These are phyloP conservation scores for Jackrogersella minutella DNA, from an alignment of 495 filamentous ascomycete species.

Conservation along the genomic window DNA sequence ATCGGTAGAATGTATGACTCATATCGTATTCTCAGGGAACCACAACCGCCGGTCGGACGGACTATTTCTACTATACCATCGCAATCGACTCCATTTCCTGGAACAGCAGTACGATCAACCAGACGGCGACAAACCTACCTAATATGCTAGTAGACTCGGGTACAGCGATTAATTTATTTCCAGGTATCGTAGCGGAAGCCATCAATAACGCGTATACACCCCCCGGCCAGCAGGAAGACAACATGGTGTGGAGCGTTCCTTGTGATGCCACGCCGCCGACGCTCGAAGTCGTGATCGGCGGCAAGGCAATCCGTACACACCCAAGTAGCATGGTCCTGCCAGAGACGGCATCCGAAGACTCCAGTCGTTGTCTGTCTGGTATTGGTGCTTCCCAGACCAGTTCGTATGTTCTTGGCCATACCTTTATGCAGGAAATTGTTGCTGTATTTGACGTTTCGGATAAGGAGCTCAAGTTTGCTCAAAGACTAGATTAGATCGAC, in stretches of 20 bases:
- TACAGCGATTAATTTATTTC: constrained; percentile 47
- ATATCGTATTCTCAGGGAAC: constrained; percentile 6
- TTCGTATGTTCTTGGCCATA: constrained; percentile 63
- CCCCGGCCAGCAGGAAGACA: constrained; percentile 11
- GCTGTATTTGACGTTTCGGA: constrained; percentile 63
- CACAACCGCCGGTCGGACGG: constrained; percentile 29
- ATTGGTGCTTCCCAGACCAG: constrained; percentile 48
- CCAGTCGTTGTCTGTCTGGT: constrained; percentile 52
- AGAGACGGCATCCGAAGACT: constrained; percentile 44
- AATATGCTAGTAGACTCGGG: constrained; percentile 51
- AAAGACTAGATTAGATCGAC: constrained; percentile 26
- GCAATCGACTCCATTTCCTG: constrained; percentile 32
- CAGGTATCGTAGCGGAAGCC: constrained; percentile 43
- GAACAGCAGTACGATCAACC: constrained; percentile 31
- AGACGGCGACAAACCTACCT: constrained; percentile 24
- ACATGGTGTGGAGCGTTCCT: constrained; percentile 48
- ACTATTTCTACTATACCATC: constrained; percentile 45
- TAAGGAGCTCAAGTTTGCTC: constrained; percentile 59
- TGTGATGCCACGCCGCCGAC: constrained; percentile 60
- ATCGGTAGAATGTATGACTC: not conserved
- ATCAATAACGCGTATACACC: constrained; percentile 27
- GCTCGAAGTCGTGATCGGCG: constrained; percentile 60
- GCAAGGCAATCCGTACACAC: constrained; percentile 58
- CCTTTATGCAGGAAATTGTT: constrained; percentile 67
- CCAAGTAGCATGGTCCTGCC: constrained; percentile 59